Evolutionary conservation across 1,284 basidiomycete genomes (phyloP).

Genomic region (Ustilago curta): DNA sequence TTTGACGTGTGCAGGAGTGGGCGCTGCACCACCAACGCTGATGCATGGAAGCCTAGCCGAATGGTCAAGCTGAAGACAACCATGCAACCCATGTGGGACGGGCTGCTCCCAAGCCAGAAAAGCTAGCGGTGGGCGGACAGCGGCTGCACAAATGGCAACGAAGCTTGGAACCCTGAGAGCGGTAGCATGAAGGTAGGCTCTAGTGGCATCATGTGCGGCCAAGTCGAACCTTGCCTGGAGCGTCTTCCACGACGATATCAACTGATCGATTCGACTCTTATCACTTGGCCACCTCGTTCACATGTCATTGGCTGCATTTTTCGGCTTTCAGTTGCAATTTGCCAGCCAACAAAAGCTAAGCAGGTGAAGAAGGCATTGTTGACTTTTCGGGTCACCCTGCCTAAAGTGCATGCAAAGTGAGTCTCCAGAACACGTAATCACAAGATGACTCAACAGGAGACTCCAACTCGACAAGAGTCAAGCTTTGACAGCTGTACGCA

Average conservation of each 20-base stretch:
- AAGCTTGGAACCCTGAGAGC: background rate
- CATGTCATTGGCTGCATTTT: too few relatives aligned
- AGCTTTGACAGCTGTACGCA: too few relatives aligned
- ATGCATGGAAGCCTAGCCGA: conserved; percentile 6
- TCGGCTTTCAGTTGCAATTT: too few relatives aligned
- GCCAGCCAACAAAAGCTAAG: background rate
- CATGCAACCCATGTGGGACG: background rate
- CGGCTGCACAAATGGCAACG: background rate
- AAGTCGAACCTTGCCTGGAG: too few relatives aligned
- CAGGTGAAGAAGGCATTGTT: background rate
- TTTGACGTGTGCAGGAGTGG: background rate
- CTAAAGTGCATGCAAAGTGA: background rate
- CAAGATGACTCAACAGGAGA: too few relatives aligned
- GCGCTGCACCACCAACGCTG: background rate
- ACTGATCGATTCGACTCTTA: too few relatives aligned
- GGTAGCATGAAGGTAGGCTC: background rate
- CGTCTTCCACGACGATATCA: too few relatives aligned
- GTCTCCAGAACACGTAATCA: background rate
- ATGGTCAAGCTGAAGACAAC: background rate
- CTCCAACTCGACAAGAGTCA: too few relatives aligned
- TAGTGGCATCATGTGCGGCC: too few relatives aligned
- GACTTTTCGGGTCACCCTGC: background rate
- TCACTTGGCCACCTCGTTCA: too few relatives aligned
- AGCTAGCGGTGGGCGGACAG: background rate
- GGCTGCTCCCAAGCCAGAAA: background rate